Percentiles rank a stretch among this genome's conserved stretches.
Conservation (phyloP, 2,329 filamentous ascomycete species). For the Trichoderma atroviride region DNA sequence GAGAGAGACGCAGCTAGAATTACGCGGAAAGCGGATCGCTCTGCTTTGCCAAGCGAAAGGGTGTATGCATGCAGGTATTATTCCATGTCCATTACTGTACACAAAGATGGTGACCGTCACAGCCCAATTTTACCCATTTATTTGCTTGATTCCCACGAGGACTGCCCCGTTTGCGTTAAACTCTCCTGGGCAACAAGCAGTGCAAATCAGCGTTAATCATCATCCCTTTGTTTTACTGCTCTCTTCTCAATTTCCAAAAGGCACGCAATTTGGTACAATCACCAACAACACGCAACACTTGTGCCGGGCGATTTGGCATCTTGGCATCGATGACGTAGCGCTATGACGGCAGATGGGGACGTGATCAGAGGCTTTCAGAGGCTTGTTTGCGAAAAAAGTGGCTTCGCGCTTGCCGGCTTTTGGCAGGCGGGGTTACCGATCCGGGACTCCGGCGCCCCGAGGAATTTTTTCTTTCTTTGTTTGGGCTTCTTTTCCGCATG, state of each 20-base stretch:
- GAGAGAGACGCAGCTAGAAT: slow-evolving; percentile 14
- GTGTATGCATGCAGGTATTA: background rate
- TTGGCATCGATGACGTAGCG: slow-evolving; percentile 24
- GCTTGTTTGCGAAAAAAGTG: background rate
- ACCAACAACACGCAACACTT: slow-evolving; percentile 2
- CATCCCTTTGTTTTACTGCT: background rate
- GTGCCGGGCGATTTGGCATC: background rate
- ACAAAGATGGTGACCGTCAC: background rate
- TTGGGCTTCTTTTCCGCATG: background rate
- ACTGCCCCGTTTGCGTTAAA: background rate
- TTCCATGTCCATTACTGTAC: background rate
- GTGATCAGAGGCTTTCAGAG: background rate
- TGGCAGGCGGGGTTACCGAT: slow-evolving; percentile 21
- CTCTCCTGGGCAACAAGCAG: background rate
- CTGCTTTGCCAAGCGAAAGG: background rate
- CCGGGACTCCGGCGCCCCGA: slow-evolving; percentile 1
- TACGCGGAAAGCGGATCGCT: slow-evolving; percentile 10
- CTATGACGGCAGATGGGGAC: slow-evolving; percentile 13
- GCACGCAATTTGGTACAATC: background rate
- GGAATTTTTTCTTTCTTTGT: background rate
- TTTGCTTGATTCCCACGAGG: background rate
- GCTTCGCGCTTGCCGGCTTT: slow-evolving; percentile 1
- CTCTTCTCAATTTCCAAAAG: background rate
- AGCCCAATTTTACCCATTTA: background rate
- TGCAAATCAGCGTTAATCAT: slow-evolving; percentile 2